Base-by-base conservation (phyloP, 139 green algal species). In the Yamagishiella unicocca region DNA sequence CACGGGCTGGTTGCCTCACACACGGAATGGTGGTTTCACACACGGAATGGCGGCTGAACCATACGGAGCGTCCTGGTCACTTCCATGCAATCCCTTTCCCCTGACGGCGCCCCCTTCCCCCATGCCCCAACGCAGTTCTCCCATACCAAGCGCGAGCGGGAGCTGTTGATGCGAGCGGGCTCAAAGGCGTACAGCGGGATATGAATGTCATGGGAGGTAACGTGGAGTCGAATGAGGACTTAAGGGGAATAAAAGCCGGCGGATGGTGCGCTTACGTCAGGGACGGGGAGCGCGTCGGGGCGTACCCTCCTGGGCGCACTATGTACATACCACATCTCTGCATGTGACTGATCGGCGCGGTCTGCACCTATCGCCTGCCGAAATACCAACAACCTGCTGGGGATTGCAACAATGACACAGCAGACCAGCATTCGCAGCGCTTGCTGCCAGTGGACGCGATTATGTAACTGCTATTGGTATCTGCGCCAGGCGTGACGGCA, bases 91-190 rank as follows among this genome's bases (percentile, higher is more conserved):
- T 58, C 50, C 17, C 50, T 58, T 25, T 25, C 50, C 50, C 50
- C 50, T 17, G 50, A 25, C 50, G 14, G 50, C 50, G 12, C 14
- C 50, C 50, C 17, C 50, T 17, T 17, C 12, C 50, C 50, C 12
- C 50, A 12, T 58, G 14, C 50, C 50, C 35, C 19, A 79, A 10
- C 77, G 67, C 76, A 83, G 76, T 91, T 88, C 29, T 64, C 81
- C 1, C 88, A 91, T 68, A 89, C 88, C 21, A 87, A 80, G 35
- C 40, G 83, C 2, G 76, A 91, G 53, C 73, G 73, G 27, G 83
- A 91, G 83, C 67, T 85, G 6, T 82, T 91, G n/a, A 33, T 38
- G n/a, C 83, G 88, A 0, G 22, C 74, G 0, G 71, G 55, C 21
- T 7, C 80, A 27, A 89, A 85, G 58, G 14, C 35, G 45, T 90